Percentiles rank a stretch among this genome's conserved stretches.
phyloP scores from a whole-genome alignment of 495 filamentous ascomycete species.

The Penicillium angulare region DNA sequence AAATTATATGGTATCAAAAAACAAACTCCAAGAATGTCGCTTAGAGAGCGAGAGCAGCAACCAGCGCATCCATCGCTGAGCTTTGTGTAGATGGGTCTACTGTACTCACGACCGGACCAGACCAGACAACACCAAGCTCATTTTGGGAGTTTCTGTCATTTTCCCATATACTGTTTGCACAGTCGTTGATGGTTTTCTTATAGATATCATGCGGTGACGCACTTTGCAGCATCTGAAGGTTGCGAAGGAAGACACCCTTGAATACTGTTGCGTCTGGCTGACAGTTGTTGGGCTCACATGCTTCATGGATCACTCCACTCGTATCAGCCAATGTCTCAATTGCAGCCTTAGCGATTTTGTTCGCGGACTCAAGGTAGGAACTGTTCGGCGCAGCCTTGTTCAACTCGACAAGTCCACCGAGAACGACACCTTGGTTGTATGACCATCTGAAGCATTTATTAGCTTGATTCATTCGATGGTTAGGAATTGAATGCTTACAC shows the following conservation, averaged over 20 bases:
- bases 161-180: slow-evolving; percentile 66
- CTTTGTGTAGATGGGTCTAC: slow-evolving; percentile 60
- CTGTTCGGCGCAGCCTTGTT: slow-evolving; percentile 51
- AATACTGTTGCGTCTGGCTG: slow-evolving; percentile 65
- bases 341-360: slow-evolving; percentile 62
- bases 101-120: slow-evolving; percentile 46
- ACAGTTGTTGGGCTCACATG: slow-evolving; percentile 60
- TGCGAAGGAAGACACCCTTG: slow-evolving; percentile 78
- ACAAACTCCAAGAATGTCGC: too few relatives aligned
- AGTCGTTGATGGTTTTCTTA: slow-evolving; percentile 54
- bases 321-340: slow-evolving; percentile 53
- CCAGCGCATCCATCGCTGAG: slow-evolving; percentile 65
- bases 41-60: slow-evolving; percentile 56
- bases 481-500: slow-evolving; percentile 27
- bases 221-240: slow-evolving; percentile 57
- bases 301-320: slow-evolving; percentile 59
- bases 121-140: slow-evolving; percentile 56
- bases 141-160: slow-evolving; percentile 51
- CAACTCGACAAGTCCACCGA: slow-evolving; percentile 71
- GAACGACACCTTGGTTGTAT: slow-evolving; percentile 79
- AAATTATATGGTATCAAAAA: too few relatives aligned
- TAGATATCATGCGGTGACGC: slow-evolving; percentile 51
- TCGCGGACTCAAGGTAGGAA: slow-evolving; percentile 55
- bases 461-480: not conserved
- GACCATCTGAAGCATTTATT: slow-evolving; percentile 54